phyloP scores from a whole-genome alignment of 305 asterid genomes.

The Andrographis paniculata region DNA sequence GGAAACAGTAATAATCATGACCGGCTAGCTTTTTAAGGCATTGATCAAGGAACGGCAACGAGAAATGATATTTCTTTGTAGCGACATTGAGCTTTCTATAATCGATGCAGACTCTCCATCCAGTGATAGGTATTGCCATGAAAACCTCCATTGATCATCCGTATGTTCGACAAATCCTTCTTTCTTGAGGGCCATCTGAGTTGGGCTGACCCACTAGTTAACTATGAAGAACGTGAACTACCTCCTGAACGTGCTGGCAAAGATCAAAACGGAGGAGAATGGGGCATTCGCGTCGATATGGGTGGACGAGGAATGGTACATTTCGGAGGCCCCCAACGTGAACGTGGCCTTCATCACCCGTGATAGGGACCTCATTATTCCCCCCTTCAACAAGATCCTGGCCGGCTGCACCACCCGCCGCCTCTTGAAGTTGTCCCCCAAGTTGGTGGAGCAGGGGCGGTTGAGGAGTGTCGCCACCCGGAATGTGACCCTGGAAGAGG shows the following conservation, averaged over 20 bases:
- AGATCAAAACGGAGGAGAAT: conserved; percentile 80
- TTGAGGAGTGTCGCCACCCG: conserved; percentile 40
- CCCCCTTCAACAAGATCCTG: conserved; percentile 56
- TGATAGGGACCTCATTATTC: conserved; percentile 60
- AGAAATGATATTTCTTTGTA: no score
- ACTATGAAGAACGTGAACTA: conserved; percentile 82
- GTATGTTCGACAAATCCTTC: no score
- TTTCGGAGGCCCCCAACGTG: conserved; percentile 89
- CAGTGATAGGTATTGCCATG: no score
- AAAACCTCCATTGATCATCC: no score
- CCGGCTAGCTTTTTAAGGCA: no score
- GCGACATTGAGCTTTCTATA: no score
- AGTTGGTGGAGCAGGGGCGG: conserved; percentile 50
- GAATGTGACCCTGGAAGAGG: conserved; percentile 48
- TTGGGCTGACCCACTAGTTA: no score
- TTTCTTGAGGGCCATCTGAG: no score
- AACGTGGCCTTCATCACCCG: conserved; percentile 66
- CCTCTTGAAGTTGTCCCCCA: conserved; percentile 63
- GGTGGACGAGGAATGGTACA: conserved; percentile 63
- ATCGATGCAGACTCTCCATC: no score
- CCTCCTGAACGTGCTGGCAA: conserved; percentile 72
- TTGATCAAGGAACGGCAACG: no score
- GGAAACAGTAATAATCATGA: no score
- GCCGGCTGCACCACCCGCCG: conserved; percentile 81
- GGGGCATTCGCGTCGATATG: conserved; percentile 67